Conservation (phyloP, 345 rosid genomes). For the Punica granatum region DNA sequence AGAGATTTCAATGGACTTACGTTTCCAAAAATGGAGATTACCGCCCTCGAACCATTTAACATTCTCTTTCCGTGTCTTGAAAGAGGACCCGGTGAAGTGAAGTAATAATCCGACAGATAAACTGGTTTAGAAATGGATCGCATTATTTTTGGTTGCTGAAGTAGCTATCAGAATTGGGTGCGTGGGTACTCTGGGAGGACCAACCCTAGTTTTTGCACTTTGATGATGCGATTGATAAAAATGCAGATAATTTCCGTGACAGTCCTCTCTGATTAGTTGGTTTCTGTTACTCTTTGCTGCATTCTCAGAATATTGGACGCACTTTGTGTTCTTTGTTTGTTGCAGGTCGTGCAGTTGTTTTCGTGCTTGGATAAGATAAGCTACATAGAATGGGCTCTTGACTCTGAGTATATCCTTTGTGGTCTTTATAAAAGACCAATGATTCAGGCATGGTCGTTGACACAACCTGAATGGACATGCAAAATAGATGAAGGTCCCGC, state of each 20-base stretch:
- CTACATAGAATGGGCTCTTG: slow-evolving; percentile 95
- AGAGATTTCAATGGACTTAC: not conserved
- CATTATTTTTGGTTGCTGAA: not conserved
- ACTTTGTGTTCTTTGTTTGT: slow-evolving; percentile 6
- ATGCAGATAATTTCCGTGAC: not conserved
- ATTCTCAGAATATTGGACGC: slow-evolving; percentile 2
- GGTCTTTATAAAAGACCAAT: slow-evolving; percentile 82
- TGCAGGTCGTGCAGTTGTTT: slow-evolving; percentile 95
- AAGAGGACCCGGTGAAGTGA: not conserved
- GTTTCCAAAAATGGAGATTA: too few relatives aligned
- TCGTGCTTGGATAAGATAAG: slow-evolving; percentile 96
- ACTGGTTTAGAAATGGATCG: not conserved
- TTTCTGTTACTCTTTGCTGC: not conserved
- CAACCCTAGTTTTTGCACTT: not conserved
- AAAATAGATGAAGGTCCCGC: slow-evolving; percentile 98
- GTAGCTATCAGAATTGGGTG: not conserved
- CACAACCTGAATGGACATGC: slow-evolving; percentile 97
- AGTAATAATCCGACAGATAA: not conserved
- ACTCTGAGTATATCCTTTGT: slow-evolving; percentile 89
- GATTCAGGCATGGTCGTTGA: slow-evolving; percentile 93
- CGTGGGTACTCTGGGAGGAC: not conserved
- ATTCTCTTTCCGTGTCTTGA: not conserved
- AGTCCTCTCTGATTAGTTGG: too few relatives aligned
- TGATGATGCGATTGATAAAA: not conserved
- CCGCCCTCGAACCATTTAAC: not conserved